Percentiles rank a stretch among this genome's conserved stretches.
Evolutionary conservation across 225 moss, liverwort and hornwort genomes (phyloP).

Genomic region (Neckera pumila): DNA sequence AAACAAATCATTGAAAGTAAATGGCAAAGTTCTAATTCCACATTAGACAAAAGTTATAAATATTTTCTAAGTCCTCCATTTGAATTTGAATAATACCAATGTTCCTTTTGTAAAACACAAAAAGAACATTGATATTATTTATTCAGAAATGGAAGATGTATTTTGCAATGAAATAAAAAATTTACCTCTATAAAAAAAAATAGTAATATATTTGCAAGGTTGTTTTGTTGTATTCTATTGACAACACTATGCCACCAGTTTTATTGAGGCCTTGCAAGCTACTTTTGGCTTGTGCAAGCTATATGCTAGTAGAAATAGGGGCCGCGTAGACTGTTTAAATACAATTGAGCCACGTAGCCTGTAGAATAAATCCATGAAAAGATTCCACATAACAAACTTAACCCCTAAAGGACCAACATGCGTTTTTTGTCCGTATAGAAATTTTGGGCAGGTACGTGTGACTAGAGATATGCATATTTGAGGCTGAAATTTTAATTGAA

Average conservation of each 20-base stretch:
- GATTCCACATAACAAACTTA: background rate
- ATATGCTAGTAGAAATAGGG: background rate
- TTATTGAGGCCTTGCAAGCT: background rate
- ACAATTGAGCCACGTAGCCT: fast-evolving
- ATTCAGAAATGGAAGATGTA: background rate
- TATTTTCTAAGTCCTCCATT: background rate
- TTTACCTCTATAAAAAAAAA: fast-evolving
- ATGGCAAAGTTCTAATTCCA: background rate
- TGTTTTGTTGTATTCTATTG: background rate
- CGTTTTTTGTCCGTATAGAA: no score
- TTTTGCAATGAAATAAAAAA: background rate
- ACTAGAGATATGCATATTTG: no score
- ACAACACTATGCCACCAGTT: fast-evolving
- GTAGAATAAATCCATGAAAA: background rate
- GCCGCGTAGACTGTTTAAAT: background rate
- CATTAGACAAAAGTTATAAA: background rate
- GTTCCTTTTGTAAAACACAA: no score
- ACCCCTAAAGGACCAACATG: no score
- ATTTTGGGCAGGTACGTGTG: no score
- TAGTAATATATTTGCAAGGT: background rate
- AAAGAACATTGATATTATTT: no score
- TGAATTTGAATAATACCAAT: no score
- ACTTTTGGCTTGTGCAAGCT: fast-evolving
- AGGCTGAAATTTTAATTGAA: no score
- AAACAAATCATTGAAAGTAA: background rate